Conservation (phyloP, 371 early-diverging fungal species). For the Batkoa obscura region DNA sequence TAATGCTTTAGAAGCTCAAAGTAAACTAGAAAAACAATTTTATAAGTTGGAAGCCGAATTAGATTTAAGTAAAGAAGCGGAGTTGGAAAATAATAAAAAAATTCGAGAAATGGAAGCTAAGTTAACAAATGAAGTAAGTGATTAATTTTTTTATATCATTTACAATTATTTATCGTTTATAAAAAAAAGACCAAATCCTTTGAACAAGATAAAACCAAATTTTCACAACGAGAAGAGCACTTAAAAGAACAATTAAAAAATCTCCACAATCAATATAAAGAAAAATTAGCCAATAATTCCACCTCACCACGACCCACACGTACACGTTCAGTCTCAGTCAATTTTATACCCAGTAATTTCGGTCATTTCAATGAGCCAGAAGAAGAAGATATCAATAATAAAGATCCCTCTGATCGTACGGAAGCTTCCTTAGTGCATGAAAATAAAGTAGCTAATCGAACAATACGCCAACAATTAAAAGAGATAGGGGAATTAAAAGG, state of each 20-base stretch:
- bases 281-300: background rate
- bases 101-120: background rate
- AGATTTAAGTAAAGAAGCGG: background rate
- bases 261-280: background rate
- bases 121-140: background rate
- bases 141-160: background rate
- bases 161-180: too few relatives aligned
- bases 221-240: background rate
- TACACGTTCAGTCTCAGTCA: slow-evolving; percentile 4
- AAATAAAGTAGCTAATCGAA: slow-evolving; percentile 1
- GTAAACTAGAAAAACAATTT: slow-evolving; percentile 4
- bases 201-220: background rate
- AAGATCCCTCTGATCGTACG: background rate
- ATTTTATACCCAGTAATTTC: background rate
- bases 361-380: too few relatives aligned
- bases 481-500: slow-evolving; percentile 3
- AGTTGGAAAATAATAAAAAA: background rate
- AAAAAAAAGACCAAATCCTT: slow-evolving; percentile 2
- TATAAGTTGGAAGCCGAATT: background rate
- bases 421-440: slow-evolving; percentile 1
- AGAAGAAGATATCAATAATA: too few relatives aligned
- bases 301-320: background rate
- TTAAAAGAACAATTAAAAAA: background rate
- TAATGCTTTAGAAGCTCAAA: slow-evolving; percentile 1
- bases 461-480: slow-evolving; percentile 3